phyloP scores from a whole-genome alignment of 1,284 basidiomycete genomes.

The Anthracocystis setariae region DNA sequence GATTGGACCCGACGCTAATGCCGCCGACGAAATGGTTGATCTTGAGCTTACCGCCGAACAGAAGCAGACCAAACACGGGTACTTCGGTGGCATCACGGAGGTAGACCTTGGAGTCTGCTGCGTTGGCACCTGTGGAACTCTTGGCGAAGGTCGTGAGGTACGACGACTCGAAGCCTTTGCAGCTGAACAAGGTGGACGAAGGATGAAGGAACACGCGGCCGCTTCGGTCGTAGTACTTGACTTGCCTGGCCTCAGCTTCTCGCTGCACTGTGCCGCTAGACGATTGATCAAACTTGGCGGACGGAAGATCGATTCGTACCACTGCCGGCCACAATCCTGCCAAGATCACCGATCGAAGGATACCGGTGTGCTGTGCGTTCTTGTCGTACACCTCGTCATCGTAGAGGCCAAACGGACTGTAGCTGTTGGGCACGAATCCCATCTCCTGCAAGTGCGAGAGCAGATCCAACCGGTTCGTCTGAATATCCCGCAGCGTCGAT shows the following conservation, averaged over 20 bases:
- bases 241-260: slow-evolving; percentile 55
- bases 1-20: slow-evolving; percentile 70
- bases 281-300: slow-evolving; percentile 59
- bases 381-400: slow-evolving; percentile 66
- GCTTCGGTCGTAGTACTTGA: slow-evolving; percentile 61
- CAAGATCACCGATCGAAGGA: slow-evolving; percentile 57
- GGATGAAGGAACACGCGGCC: slow-evolving; percentile 84
- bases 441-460: slow-evolving; percentile 77
- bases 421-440: slow-evolving; percentile 74
- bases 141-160: slow-evolving; percentile 86
- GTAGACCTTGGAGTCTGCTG: slow-evolving; percentile 76
- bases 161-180: slow-evolving; percentile 77
- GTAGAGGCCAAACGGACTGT: slow-evolving; percentile 50
- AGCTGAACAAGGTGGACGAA: slow-evolving; percentile 80
- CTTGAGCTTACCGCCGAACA: slow-evolving; percentile 83
- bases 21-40: slow-evolving; percentile 79
- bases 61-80: slow-evolving; percentile 82
- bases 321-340: slow-evolving; percentile 71
- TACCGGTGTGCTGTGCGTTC: slow-evolving; percentile 44
- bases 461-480: slow-evolving; percentile 81
- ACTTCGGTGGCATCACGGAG: slow-evolving; percentile 88
- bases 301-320: slow-evolving; percentile 57
- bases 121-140: slow-evolving; percentile 73
- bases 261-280: slow-evolving; percentile 59
- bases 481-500: slow-evolving; percentile 82